Evolutionary conservation across 805 yeast species (phyloP), one percentile per base, ranked within the genome.

Genomic region (Teunomyces cretensis): DNA sequence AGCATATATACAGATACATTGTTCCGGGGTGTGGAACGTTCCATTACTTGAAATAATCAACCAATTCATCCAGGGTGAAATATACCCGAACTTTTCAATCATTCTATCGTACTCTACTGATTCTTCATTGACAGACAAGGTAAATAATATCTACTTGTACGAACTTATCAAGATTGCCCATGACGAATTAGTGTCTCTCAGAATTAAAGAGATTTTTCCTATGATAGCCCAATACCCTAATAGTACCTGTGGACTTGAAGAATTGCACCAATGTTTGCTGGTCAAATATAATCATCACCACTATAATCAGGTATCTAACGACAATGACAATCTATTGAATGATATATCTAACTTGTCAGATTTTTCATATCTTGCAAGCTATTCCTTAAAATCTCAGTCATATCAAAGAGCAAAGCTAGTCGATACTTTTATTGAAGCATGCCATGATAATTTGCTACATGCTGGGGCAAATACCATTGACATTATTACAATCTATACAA

Each of bases 381-480:
- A 51, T 14, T 52, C 56, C 2, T 44, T 55, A 22, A 52, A 52
- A 24, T 55, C 62, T 5, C 68, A 60, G 43, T 56, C 70, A 1
- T 58, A 54, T 19, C 86, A 84, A 45, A 65, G 90, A 45, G 62
- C 79, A 2, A 59, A 62, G 7, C 61, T 84, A 4, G 86, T 84
- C 2, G 65, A 66, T 9, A 58, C 63, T 0, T 87, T 85, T 50
- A 76, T 75, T 6, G 48, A 54, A 0, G 54, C 65, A 1, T 78
- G 86, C 44, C 58, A 69, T 16, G 57, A 53, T 28, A 60, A 75
- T 28, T 58, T 90, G 9, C 68, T 91, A 15, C 94, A 88, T 55
- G 85, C 96, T 3, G 96, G 96, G 15, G 78, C 86, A 1, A 81
- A 86, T 52, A 92, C 98, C 0, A 74, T 76, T 4, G 88, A 83